A percentile compares a stretch with the other conserved stretches of the same genome.
These are phyloP conservation scores for Candida maltosa DNA, from an alignment of 805 yeast species.

Conservation along the genomic window DNA sequence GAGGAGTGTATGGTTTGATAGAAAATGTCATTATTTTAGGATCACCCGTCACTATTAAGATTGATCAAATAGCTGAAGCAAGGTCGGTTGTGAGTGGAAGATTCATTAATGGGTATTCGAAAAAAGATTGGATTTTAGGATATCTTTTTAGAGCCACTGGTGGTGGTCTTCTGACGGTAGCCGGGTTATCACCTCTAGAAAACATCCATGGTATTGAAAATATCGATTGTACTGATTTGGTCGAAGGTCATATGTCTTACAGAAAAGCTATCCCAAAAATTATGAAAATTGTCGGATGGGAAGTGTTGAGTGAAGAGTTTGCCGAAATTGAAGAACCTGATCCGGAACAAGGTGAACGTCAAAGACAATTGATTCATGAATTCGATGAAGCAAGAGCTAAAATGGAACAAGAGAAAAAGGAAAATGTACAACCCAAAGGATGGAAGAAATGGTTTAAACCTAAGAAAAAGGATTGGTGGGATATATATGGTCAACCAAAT, in stretches of 20 bases:
- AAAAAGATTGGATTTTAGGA: conserved; percentile 94
- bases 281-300: conserved; percentile 66
- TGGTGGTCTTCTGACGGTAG: conserved; percentile 89
- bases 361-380: conserved; percentile 76
- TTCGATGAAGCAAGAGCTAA: conserved; percentile 80
- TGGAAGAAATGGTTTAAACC: conserved; percentile 51
- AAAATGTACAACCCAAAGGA: conserved; percentile 27
- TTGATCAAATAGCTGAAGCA: conserved; percentile 73
- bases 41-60: conserved; percentile 76
- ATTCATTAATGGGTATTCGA: conserved; percentile 86
- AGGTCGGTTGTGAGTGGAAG: conserved; percentile 86
- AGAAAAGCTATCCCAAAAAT: conserved; percentile 89
- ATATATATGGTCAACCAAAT: conserved; percentile 40
- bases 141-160: conserved; percentile 92
- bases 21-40: conserved; percentile 90
- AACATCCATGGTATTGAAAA: conserved; percentile 68
- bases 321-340: conserved; percentile 96
- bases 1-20: conserved; percentile 82
- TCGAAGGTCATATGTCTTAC: conserved; percentile 97
- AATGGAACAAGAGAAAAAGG: conserved; percentile 43
- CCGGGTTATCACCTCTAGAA: conserved; percentile 80
- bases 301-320: conserved; percentile 84
- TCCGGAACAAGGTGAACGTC: conserved; percentile 80
- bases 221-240: conserved; percentile 79
- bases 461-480: conserved; percentile 58